Evolutionary conservation across 176 grass and related monocot species (phyloP).

Genomic region (Hsuehochloa calcarea): DNA sequence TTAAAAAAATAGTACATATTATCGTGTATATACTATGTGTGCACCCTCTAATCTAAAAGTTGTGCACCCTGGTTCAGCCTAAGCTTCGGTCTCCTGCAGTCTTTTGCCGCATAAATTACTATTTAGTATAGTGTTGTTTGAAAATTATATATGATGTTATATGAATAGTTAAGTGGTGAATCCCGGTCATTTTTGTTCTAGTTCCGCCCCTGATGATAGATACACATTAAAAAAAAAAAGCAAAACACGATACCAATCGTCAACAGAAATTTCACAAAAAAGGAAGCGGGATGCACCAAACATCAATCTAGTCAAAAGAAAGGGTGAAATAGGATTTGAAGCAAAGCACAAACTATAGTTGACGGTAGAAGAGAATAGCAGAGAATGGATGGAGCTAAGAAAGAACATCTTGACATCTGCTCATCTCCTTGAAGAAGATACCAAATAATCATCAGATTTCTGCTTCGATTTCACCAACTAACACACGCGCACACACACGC

Average conservation of each 20-base stretch:
- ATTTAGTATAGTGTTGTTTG: too few relatives aligned
- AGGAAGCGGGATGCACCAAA: conserved; percentile 2
- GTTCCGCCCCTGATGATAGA: too few relatives aligned
- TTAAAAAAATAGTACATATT: too few relatives aligned
- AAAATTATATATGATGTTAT: too few relatives aligned
- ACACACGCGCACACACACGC: not conserved
- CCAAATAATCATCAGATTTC: not conserved
- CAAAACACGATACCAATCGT: not conserved
- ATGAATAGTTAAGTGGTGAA: too few relatives aligned
- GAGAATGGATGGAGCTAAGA: not conserved
- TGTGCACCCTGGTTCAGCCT: too few relatives aligned
- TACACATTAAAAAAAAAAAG: not conserved
- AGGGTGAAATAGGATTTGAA: not conserved
- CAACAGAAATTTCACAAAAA: not conserved
- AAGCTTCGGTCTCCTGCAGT: too few relatives aligned
- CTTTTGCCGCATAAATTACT: too few relatives aligned
- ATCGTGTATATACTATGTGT: too few relatives aligned
- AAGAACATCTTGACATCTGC: conserved; percentile 9
- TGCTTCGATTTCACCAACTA: not conserved
- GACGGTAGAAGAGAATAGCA: not conserved
- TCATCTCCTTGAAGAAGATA: not conserved
- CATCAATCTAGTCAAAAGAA: not conserved
- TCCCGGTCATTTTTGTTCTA: too few relatives aligned
- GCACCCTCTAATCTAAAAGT: too few relatives aligned
- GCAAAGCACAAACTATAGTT: not conserved